Percentiles rank a stretch among this genome's conserved stretches.
Evolutionary conservation across 192 early-diverging fungal species (phyloP).

Genomic region (Mortierella hygrophila): DNA sequence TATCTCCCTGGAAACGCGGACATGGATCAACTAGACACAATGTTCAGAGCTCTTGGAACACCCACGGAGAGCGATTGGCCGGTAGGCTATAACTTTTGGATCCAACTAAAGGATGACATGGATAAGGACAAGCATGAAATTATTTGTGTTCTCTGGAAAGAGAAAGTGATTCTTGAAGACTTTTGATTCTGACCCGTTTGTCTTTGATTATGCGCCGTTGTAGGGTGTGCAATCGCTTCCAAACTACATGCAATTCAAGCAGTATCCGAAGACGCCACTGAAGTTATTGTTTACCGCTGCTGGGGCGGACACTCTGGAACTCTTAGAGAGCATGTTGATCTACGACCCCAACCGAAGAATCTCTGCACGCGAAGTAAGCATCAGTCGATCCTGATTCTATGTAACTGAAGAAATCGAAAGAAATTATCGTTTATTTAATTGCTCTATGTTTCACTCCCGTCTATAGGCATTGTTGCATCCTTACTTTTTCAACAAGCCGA

Average conservation of each 20-base stretch:
- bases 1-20: conserved; percentile 90
- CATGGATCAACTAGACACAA: conserved; percentile 80
- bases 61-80: conserved; percentile 89
- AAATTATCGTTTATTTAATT: not conserved
- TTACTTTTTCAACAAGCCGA: conserved; percentile 81
- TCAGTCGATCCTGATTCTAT: not conserved
- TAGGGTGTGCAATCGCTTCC: conserved; percentile 80
- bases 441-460: not conserved
- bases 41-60: conserved; percentile 85
- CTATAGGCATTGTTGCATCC: conserved; percentile 73
- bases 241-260: conserved; percentile 78
- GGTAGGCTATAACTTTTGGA: conserved; percentile 29
- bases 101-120: not conserved
- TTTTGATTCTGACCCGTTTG: not conserved
- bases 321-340: conserved; percentile 88
- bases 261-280: conserved; percentile 79
- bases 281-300: conserved; percentile 87
- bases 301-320: conserved; percentile 82
- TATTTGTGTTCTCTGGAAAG: no score
- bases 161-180: not conserved
- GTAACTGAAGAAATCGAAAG: not conserved
- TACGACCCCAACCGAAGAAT: conserved; percentile 89
- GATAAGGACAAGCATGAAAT: not conserved
- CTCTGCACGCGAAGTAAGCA: conserved; percentile 79
- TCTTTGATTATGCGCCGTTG: not conserved